Evolutionary conservation across 1,139 yeast species (phyloP).

Genomic region (Hansenula anomala): DNA sequence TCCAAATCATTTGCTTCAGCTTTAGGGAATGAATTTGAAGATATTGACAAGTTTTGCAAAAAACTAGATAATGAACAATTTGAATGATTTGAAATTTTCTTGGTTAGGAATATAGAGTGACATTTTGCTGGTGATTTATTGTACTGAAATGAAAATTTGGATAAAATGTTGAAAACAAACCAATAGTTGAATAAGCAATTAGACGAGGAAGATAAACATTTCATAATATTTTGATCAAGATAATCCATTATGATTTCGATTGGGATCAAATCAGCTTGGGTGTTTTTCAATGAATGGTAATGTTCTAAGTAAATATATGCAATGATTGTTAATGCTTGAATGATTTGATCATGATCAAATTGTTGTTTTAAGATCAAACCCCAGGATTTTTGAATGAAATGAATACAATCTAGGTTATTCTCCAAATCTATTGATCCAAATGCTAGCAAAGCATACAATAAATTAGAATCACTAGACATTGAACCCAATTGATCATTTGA

Average conservation of each 20-base stretch:
- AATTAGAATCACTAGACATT: conserved; percentile 4
- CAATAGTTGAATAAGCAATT: conserved; percentile 11
- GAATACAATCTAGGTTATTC: conserved; percentile 14
- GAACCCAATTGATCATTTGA: conserved; percentile 9
- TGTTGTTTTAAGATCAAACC: conserved; percentile 8
- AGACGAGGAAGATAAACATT: background rate
- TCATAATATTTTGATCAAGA: conserved; percentile 5
- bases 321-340: conserved; percentile 17
- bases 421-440: conserved; percentile 19
- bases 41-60: conserved; percentile 5
- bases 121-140: conserved; percentile 15
- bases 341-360: conserved; percentile 7
- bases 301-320: conserved; percentile 14
- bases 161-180: conserved; percentile 13
- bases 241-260: conserved; percentile 11
- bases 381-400: conserved; percentile 16
- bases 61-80: background rate
- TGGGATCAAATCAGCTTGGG: conserved; percentile 10
- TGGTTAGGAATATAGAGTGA: too few relatives aligned
- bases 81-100: background rate
- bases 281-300: too few relatives aligned
- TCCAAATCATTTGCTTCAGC: too few relatives aligned
- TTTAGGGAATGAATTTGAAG: background rate
- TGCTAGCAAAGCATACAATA: conserved; percentile 16
- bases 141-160: conserved; percentile 12